Conservation (phyloP, 2,329 filamentous ascomycete genomes). For the Aspergillus brunneoviolaceus region DNA sequence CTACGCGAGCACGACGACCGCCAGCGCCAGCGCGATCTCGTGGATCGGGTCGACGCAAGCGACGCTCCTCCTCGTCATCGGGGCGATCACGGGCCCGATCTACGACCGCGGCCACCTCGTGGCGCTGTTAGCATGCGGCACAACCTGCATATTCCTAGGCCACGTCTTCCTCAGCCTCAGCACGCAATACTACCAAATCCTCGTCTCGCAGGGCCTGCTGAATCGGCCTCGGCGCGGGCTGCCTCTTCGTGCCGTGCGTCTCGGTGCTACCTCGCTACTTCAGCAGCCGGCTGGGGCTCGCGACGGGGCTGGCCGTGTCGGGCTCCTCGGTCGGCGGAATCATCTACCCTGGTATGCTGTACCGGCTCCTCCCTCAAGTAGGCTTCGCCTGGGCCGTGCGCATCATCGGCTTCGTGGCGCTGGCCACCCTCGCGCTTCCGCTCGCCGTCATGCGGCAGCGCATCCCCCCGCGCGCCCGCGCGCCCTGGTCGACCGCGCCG, state of each 20-base stretch:
- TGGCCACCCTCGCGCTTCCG: background rate
- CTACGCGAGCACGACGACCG: slow-evolving; percentile 33
- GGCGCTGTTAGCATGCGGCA: slow-evolving; percentile 12
- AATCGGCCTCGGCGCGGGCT: slow-evolving; percentile 10
- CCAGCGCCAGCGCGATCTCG: slow-evolving; percentile 39
- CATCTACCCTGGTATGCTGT: slow-evolving; percentile 42
- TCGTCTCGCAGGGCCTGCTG: slow-evolving; percentile 30
- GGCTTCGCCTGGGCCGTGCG: background rate
- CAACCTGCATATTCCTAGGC: slow-evolving; percentile 44
- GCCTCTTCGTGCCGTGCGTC: slow-evolving; percentile 48
- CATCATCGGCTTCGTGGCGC: background rate
- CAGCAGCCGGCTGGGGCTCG: slow-evolving; percentile 46
- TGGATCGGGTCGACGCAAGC: slow-evolving; percentile 48
- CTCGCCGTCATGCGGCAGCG: background rate
- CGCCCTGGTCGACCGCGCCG: slow-evolving; percentile 20
- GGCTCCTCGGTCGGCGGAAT: slow-evolving; percentile 55
- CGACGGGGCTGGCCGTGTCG: slow-evolving; percentile 48
- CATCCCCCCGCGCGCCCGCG: slow-evolving; percentile 9
- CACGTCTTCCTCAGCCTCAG: slow-evolving; percentile 64
- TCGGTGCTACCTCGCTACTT: slow-evolving; percentile 51
- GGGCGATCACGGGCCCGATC: slow-evolving; percentile 45
- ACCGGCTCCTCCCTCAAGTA: background rate
- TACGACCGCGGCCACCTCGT: slow-evolving; percentile 39
- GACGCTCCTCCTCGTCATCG: slow-evolving; percentile 45
- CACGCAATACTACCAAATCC: slow-evolving; percentile 54